Evolutionary conservation across 108 stramenopile genomes (phyloP).

Genomic region (Fistulifera solaris): DNA sequence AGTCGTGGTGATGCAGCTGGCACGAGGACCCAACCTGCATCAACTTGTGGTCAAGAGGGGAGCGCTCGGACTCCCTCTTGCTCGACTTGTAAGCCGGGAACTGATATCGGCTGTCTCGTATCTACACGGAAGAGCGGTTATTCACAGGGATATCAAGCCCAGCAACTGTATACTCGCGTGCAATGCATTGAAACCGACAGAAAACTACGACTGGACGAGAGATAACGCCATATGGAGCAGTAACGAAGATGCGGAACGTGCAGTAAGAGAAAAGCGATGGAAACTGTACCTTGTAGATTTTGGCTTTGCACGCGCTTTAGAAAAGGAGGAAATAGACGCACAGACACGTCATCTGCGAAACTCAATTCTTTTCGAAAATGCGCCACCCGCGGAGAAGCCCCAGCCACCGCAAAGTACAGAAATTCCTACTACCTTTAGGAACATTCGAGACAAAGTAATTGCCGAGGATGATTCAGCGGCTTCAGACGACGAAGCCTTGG

Average conservation of each 20-base stretch:
- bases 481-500: slow-evolving; percentile 4
- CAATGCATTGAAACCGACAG: slow-evolving; percentile 25
- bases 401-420: slow-evolving; percentile 3
- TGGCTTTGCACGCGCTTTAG: slow-evolving; percentile 76
- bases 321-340: slow-evolving; percentile 24
- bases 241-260: slow-evolving; percentile 34
- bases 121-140: slow-evolving; percentile 71
- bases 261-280: slow-evolving; percentile 35
- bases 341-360: slow-evolving; percentile 26
- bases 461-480: slow-evolving; percentile 4
- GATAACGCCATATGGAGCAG: slow-evolving; percentile 70
- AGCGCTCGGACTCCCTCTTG: slow-evolving; percentile 61
- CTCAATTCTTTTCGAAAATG: slow-evolving; percentile 31
- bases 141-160: slow-evolving; percentile 86
- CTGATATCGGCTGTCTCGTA: slow-evolving; percentile 68
- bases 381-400: not conserved
- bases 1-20: slow-evolving; percentile 59
- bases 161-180: slow-evolving; percentile 66
- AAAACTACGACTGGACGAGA: slow-evolving; percentile 47
- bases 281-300: slow-evolving; percentile 74
- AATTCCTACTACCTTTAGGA: not conserved
- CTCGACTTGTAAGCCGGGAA: slow-evolving; percentile 55
- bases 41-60: slow-evolving; percentile 61
- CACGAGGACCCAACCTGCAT: slow-evolving; percentile 63
- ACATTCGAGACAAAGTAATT: not conserved